Conservation (phyloP, 2,329 filamentous ascomycete species). For the Colletotrichum caudatum region DNA sequence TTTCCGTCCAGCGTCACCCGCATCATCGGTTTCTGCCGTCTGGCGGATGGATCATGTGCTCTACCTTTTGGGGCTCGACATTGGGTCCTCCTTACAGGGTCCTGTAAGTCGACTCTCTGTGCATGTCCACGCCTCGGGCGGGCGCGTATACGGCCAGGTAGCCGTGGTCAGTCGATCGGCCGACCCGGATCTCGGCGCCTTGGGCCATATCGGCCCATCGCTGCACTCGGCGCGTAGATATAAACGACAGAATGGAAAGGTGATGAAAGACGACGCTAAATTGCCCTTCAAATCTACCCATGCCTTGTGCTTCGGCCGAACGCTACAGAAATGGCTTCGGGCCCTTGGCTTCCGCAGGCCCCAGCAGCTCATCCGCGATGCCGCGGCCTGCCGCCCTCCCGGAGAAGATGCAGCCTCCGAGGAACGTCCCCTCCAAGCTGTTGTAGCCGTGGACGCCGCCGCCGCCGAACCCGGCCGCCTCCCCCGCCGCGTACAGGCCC, state of each 20-base stretch:
- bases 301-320: no score
- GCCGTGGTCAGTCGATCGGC: background rate
- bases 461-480: slow-evolving; percentile 71
- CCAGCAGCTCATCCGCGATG: slow-evolving; percentile 61
- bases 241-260: background rate
- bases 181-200: background rate
- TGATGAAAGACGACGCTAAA: background rate
- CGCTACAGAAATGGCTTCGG: slow-evolving; percentile 7
- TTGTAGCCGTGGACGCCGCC: slow-evolving; percentile 73
- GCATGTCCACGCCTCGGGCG: background rate
- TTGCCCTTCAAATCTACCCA: background rate
- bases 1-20: background rate
- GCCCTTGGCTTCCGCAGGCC: slow-evolving; percentile 31
- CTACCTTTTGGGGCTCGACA: background rate
- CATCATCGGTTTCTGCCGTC: no score
- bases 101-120: background rate
- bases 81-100: no score
- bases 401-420: slow-evolving; percentile 73
- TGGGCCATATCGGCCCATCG: background rate
- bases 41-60: no score
- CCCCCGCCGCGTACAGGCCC: slow-evolving; percentile 70
- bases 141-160: background rate
- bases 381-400: slow-evolving; percentile 67
- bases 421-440: slow-evolving; percentile 71
- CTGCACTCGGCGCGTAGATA: background rate